Base-by-base conservation (phyloP, 805 yeast genomes). In the Kurtzmaniella cleridarum region DNA sequence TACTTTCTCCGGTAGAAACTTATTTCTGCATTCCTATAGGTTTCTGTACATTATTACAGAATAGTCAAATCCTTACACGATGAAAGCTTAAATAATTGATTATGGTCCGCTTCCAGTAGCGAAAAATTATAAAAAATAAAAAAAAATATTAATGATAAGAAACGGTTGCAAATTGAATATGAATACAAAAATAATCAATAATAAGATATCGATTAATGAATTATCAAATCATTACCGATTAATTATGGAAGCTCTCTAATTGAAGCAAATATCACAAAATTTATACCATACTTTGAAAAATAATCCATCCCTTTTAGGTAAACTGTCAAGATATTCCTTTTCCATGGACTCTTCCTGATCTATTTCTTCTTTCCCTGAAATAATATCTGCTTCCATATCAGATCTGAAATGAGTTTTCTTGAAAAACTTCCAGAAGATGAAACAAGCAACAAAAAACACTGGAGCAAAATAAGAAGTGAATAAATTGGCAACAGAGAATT, bases 381-480 rank as follows among this genome's bases (percentile, higher is more conserved):
- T 54, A 20, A 64, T 43, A 43, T 64, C 69, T 1, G 66, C 68
- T 32, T 62, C 67, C 24, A 41, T 24, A 16, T 45, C 55, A 9
- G 53, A 40, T 49, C 64, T 58, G 45, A 57, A 49, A 28, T 50
- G 54, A 2, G 68, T 61, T 42, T 51, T 60, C 40, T 58, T 60
- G 31, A 46, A 42, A 8, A 28, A 12, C 10, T 28, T 15, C 68
- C 69, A 64, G 36, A 57, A 55, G 3, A 57, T 15, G 31, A 35
- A 63, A 23, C 58, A 50, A 2, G 35, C 29, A 12, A 49, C 23
- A 38, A 51, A 54, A 36, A 64, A 50, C 3, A 62, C 62, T 0
- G 65, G 69, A 6, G 67, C 68, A 47, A 63, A 63, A 44, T 64
- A 63, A 1, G 63, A 54, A 3, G 69, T 64, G 48, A 64, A 61